Evolutionary conservation across 768 basidiomycete species (phyloP).

Genomic region (Russula emetica): DNA sequence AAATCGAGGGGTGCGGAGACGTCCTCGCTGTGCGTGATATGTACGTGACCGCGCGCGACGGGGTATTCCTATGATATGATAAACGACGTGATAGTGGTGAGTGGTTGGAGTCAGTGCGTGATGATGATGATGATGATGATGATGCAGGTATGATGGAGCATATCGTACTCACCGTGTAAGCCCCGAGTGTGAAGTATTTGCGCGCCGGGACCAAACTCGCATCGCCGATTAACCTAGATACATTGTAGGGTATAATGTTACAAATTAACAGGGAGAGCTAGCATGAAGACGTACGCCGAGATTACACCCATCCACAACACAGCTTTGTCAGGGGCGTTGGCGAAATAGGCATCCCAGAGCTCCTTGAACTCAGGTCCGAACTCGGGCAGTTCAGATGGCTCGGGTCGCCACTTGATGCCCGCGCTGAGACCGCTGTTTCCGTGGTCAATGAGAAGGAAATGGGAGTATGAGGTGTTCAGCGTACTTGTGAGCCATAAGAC

Average conservation of each 20-base stretch:
- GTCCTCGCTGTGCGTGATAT: conserved; percentile 29
- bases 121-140: neutral
- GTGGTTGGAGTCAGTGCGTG: neutral
- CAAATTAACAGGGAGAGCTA: neutral
- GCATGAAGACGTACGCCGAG: conserved; percentile 23
- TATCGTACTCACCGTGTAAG: conserved; percentile 14
- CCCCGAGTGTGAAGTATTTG: conserved; percentile 28
- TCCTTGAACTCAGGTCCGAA: conserved; percentile 31
- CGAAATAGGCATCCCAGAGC: conserved; percentile 30
- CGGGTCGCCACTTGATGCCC: conserved; percentile 31
- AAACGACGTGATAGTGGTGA: no score
- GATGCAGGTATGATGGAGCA: neutral
- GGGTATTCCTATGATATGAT: conserved; percentile 25
- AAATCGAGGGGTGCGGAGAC: conserved; percentile 29
- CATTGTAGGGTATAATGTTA: neutral
- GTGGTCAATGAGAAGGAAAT: neutral
- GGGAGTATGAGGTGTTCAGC: conserved; percentile 30
- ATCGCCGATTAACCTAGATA: conserved; percentile 1
- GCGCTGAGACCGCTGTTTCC: conserved; percentile 16
- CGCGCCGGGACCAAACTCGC: conserved; percentile 8
- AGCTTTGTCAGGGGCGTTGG: conserved; percentile 30
- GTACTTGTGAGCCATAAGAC: conserved; percentile 54
- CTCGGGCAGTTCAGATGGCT: conserved; percentile 26
- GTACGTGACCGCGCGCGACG: conserved; percentile 28
- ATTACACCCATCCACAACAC: conserved; percentile 22